Base-by-base conservation (phyloP, 1,284 basidiomycete species). In the Ustanciosporium gigantosporum region DNA sequence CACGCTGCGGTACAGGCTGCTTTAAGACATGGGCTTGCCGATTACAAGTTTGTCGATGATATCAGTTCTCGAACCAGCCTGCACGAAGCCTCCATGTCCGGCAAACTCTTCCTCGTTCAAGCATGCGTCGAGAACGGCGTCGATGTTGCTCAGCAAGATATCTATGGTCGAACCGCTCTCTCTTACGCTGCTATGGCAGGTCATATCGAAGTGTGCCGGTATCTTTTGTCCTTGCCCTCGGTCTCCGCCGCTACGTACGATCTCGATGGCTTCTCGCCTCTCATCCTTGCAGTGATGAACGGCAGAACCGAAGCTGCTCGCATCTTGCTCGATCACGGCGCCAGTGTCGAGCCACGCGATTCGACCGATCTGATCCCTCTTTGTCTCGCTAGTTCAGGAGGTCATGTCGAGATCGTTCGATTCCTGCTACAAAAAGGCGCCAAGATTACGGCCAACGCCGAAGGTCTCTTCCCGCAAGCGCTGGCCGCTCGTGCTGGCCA, bases 401-500 rank as follows among this genome's bases (percentile, higher is more conserved):
- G 95, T 0, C 89, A 94, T 74, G 82, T 88, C 34, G 87, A 90
- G 32, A 89, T 97, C 21, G 90, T 89, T 5, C 78, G 85, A 5
- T 80, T 94, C 2, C 81, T 99, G 6, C 83, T 93, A 15, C 81
- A 87, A 65, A 84, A 88, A 39, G 88, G 88, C 17, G 91, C 91
- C 5, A 84, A 83, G 42, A 88, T 89, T 59, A 74, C 88, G 20
- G 84, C 91, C 3, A 97, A 97, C 76, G 90, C 87, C 40, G 96
- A 94, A 64, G 95, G 95, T 15, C 88, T 97, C 74, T 94, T 89
- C 74, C 93, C 95, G 0, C 90, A 95, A 72, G 94, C 98, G 79
- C 85, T 98, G n/a, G 95, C 95, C 19, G 93, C 93, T n/a, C 86
- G 90, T 49, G 89, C 92, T 72, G 95, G 95, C 1, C 93, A 96